Conservation (phyloP, 2,329 filamentous ascomycete genomes). For the Pseudocercospora fijiensis region DNA sequence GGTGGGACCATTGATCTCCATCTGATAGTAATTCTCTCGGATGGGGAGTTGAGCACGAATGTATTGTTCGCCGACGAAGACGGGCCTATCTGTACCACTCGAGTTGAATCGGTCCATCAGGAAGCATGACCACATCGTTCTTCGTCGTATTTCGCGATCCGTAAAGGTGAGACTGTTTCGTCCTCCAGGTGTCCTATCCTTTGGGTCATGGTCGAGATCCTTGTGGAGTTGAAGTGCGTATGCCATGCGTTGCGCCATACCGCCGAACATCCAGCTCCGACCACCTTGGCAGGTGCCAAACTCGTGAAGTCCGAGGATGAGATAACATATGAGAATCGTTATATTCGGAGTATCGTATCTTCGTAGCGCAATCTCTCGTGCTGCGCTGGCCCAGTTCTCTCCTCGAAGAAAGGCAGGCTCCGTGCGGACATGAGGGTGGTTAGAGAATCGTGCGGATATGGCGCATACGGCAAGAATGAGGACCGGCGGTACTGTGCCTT, state of each 20-base stretch:
- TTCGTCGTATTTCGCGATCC: conserved; percentile 85
- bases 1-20: conserved; percentile 85
- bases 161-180: conserved; percentile 65
- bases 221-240: conserved; percentile 92
- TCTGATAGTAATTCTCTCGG: conserved; percentile 83
- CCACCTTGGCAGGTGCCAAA: conserved; percentile 97
- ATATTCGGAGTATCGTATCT: conserved; percentile 95
- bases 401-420: conserved; percentile 82
- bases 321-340: conserved; percentile 85
- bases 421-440: conserved; percentile 74
- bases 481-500: conserved; percentile 80
- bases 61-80: conserved; percentile 85
- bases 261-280: conserved; percentile 91
- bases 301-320: conserved; percentile 87
- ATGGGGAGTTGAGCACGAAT: conserved; percentile 88
- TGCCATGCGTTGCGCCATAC: conserved; percentile 94
- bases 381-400: conserved; percentile 84
- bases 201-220: conserved; percentile 72
- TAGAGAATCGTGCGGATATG: conserved; percentile 91
- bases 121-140: conserved; percentile 98
- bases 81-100: conserved; percentile 86
- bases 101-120: conserved; percentile 98
- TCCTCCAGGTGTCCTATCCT: conserved; percentile 26
- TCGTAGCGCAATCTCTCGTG: conserved; percentile 81
- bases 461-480: conserved; percentile 92